Percentiles rank a stretch among this genome's conserved stretches.
Conservation (phyloP, 371 early-diverging fungal genomes). For the Entomophthora muscae region DNA sequence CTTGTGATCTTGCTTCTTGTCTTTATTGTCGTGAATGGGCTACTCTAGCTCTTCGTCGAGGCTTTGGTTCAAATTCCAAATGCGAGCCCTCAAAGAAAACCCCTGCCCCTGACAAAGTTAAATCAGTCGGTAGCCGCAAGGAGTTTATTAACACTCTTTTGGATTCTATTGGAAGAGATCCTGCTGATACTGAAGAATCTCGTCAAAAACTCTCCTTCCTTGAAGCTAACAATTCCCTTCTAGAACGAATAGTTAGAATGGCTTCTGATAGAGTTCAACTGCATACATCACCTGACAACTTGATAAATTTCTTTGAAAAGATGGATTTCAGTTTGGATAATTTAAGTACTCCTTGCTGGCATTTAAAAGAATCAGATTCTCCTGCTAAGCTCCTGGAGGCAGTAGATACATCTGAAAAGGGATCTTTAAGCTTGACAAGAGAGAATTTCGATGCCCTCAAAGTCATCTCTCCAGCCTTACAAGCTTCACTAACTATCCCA, state of each 20-base stretch:
- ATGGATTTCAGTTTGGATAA: not conserved
- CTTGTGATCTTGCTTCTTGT: conserved; percentile 56
- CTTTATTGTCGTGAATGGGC: conserved; percentile 76
- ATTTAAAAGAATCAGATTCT: not conserved
- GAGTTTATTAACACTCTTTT: not conserved
- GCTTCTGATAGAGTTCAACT: not conserved
- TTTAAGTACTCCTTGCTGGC: not conserved
- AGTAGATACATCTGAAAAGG: conserved; percentile 2
- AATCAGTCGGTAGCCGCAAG: not conserved
- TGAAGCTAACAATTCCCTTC: not conserved
- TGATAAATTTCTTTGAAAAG: not conserved
- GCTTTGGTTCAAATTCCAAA: conserved; percentile 27
- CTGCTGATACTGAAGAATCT: not conserved
- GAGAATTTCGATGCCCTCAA: conserved; percentile 46
- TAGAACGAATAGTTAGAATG: not conserved
- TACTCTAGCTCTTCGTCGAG: conserved; percentile 56
- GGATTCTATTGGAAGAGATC: not conserved
- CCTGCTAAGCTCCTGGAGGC: not conserved
- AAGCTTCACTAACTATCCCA: conserved; percentile 50
- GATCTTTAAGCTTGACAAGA: conserved; percentile 24
- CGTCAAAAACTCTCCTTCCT: not conserved
- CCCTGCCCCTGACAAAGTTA: not conserved
- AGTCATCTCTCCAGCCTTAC: conserved; percentile 44
- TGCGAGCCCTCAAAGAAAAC: conserved; percentile 12
- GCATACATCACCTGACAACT: not conserved